Percentiles rank a stretch among this genome's conserved stretches.
Evolutionary conservation across 2,329 filamentous ascomycete genomes (phyloP).

Genomic region (Cladosporium austrohemisphaericum): DNA sequence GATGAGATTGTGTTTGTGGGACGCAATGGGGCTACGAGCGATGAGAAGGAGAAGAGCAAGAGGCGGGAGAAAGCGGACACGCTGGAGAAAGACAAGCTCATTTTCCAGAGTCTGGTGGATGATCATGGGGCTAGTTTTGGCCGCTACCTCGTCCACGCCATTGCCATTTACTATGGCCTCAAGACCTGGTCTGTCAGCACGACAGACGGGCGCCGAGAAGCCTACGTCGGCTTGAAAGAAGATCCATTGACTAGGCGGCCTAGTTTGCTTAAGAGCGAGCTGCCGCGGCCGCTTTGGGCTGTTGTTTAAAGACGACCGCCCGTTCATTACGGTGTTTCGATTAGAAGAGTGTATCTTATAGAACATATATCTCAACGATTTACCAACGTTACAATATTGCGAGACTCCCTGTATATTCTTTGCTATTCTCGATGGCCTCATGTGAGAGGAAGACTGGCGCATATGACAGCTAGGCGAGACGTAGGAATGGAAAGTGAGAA

Average conservation of each 20-base stretch:
- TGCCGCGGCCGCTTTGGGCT: conserved; percentile 64
- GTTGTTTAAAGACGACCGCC: no score
- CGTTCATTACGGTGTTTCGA: no score
- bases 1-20: conserved; percentile 93
- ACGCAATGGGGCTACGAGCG: conserved; percentile 59
- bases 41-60: conserved; percentile 51
- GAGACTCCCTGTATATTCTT: no score
- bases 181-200: conserved; percentile 76
- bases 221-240: conserved; percentile 71
- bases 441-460: no score
- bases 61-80: conserved; percentile 51
- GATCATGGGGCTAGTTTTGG: conserved; percentile 78
- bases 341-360: no score
- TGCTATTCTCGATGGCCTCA: no score
- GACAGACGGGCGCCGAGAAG: conserved; percentile 67
- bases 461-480: no score
- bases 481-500: no score
- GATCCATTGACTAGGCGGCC: conserved; percentile 38
- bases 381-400: no score
- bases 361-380: no score
- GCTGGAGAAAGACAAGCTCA: conserved; percentile 61
- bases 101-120: conserved; percentile 75
- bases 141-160: conserved; percentile 88
- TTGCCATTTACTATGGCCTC: conserved; percentile 88
- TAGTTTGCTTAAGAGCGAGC: conserved; percentile 35